Conservation (phyloP, 345 rosid genomes). For the Syzygium grande region DNA sequence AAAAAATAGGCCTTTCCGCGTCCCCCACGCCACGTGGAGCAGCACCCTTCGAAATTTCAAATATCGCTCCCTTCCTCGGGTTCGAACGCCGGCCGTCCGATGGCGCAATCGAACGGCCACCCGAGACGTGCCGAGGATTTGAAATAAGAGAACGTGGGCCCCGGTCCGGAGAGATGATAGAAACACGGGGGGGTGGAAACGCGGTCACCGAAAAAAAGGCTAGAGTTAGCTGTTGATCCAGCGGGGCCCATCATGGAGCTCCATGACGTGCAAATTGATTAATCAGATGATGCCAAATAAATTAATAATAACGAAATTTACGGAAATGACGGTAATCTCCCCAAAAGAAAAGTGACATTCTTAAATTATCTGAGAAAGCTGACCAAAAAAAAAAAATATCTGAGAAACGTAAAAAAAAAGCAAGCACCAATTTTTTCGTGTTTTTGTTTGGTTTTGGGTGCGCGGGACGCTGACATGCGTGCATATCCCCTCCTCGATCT, state of each 20-base stretch:
- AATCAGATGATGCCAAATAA: no score
- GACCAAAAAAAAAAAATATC: no score
- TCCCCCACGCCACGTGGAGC: neutral
- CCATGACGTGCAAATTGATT: neutral
- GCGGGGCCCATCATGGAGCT: neutral
- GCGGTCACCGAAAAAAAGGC: slow-evolving; percentile 22
- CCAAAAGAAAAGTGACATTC: neutral
- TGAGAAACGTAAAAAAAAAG: neutral
- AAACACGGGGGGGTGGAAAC: neutral
- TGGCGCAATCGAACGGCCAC: slow-evolving; percentile 15
- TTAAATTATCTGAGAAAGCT: neutral
- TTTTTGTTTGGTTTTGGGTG: neutral
- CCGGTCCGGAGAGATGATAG: neutral
- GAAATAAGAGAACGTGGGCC: neutral
- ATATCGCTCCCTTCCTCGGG: neutral
- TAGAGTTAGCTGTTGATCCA: neutral
- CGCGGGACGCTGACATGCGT: slow-evolving; percentile 24
- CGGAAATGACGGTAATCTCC: neutral
- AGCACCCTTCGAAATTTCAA: neutral
- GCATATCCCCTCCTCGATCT: slow-evolving; percentile 27
- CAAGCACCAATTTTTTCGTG: no score
- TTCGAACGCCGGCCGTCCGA: slow-evolving; percentile 21
- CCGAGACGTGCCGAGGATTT: neutral
- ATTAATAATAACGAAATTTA: no score
- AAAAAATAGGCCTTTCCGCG: neutral